A percentile compares a stretch with the other conserved stretches of the same genome.
These are phyloP conservation scores for Leptomonas pyrrhocoris DNA, from an alignment of 208 protist species.

Conservation along the genomic window DNA sequence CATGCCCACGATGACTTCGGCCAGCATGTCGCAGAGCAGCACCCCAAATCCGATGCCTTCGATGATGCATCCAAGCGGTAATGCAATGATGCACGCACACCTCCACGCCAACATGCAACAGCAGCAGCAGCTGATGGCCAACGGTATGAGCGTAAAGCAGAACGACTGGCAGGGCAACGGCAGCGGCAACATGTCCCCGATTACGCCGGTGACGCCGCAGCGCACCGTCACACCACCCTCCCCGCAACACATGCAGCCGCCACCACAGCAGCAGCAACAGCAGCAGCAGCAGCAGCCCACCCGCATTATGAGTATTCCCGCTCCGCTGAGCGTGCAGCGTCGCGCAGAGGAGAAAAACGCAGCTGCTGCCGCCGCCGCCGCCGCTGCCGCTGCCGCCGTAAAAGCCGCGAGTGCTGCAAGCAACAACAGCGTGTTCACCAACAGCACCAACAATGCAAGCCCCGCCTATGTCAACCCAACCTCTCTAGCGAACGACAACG, in stretches of 20 bases:
- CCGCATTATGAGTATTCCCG: conserved; percentile 36
- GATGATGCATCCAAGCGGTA: neutral
- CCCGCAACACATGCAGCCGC: conserved; percentile 33
- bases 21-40: conserved; percentile 9
- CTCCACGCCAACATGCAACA: conserved; percentile 23
- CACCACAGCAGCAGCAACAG: conserved; percentile 29
- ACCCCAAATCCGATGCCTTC: conserved; percentile 1
- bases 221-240: conserved; percentile 12
- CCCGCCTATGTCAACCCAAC: neutral
- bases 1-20: conserved; percentile 1
- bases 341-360: conserved; percentile 25
- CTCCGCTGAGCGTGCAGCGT: conserved; percentile 29
- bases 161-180: conserved; percentile 18
- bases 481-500: conserved; percentile 1
- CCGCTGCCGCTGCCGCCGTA: conserved; percentile 11
- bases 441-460: neutral
- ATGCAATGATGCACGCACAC: conserved; percentile 6
- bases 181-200: conserved; percentile 19
- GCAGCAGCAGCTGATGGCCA: neutral
- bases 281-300: conserved; percentile 25
- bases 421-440: neutral
- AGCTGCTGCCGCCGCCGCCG: conserved; percentile 11
- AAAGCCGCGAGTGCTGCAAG: neutral
- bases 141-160: conserved; percentile 3
- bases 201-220: conserved; percentile 17